These are phyloP conservation scores for Solanum tarijense DNA, from an alignment of 257 asterid species.

Conservation along the genomic window DNA sequence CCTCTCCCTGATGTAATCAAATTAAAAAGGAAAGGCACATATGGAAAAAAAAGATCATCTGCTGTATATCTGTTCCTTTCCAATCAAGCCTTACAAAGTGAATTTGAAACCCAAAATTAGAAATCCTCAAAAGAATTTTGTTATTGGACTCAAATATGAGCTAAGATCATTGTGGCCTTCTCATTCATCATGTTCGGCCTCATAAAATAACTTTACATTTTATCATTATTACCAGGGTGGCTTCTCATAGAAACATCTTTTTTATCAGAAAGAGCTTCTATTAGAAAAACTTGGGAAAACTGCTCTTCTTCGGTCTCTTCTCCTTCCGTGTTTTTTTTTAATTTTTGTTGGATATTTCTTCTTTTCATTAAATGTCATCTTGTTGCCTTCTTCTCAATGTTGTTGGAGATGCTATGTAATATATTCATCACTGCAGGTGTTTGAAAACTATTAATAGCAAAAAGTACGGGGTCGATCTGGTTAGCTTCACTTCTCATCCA, in stretches of 20 bases:
- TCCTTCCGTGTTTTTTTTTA: background rate
- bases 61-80: background rate
- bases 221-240: background rate
- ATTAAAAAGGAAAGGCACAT: background rate
- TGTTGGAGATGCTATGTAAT: background rate
- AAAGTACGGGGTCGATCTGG: constrained; percentile 93
- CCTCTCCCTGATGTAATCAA: background rate
- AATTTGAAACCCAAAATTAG: background rate
- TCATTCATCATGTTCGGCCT: background rate
- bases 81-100: background rate
- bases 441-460: constrained; percentile 95
- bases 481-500: constrained; percentile 93
- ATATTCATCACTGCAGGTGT: constrained; percentile 35
- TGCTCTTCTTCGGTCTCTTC: background rate
- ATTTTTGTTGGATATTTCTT: background rate
- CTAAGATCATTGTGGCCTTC: background rate
- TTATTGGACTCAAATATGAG: background rate
- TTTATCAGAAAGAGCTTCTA: background rate
- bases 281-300: background rate
- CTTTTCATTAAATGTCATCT: background rate
- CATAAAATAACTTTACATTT: background rate
- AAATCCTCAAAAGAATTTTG: background rate
- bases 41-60: background rate
- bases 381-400: background rate
- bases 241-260: background rate